phyloP scores from a whole-genome alignment of 2,329 filamentous ascomycete genomes.

The Ophiostoma montium region DNA sequence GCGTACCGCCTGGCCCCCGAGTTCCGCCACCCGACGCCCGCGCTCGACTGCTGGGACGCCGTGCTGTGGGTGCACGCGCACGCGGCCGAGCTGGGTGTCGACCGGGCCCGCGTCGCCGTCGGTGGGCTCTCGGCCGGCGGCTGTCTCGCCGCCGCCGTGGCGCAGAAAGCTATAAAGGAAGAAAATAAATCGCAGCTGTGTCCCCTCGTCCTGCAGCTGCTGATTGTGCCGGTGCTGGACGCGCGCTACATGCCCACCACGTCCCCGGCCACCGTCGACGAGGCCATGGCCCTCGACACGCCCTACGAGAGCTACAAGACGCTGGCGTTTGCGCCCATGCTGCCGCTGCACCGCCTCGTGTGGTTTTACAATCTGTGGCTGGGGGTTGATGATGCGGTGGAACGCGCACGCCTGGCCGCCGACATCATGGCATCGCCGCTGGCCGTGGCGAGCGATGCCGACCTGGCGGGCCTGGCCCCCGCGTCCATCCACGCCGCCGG shows the following conservation, averaged over 20 bases:
- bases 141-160: constrained; percentile 14
- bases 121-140: constrained; percentile 20
- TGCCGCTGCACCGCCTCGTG: constrained; percentile 8
- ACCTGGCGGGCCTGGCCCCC: background rate
- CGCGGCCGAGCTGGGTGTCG: constrained; percentile 14
- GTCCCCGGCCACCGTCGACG: background rate
- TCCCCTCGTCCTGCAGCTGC: constrained; percentile 19
- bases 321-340: constrained; percentile 8
- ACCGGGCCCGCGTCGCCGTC: constrained; percentile 16
- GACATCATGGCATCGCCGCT: constrained; percentile 8
- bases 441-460: background rate
- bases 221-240: constrained; percentile 25
- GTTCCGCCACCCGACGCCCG: constrained; percentile 28
- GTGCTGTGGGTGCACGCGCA: constrained; percentile 22
- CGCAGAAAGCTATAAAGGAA: constrained; percentile 32
- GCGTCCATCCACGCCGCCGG: constrained; percentile 7
- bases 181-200: constrained; percentile 13
- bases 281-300: background rate
- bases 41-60: constrained; percentile 24
- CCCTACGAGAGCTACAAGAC: constrained; percentile 8
- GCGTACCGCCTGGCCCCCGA: constrained; percentile 38
- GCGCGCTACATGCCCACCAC: constrained; percentile 14
- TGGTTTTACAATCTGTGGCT: constrained; percentile 12
- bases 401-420: background rate
- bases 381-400: constrained; percentile 1